phyloP scores from a whole-genome alignment of 768 basidiomycete genomes.

The Macrolepiota fuliginosa region DNA sequence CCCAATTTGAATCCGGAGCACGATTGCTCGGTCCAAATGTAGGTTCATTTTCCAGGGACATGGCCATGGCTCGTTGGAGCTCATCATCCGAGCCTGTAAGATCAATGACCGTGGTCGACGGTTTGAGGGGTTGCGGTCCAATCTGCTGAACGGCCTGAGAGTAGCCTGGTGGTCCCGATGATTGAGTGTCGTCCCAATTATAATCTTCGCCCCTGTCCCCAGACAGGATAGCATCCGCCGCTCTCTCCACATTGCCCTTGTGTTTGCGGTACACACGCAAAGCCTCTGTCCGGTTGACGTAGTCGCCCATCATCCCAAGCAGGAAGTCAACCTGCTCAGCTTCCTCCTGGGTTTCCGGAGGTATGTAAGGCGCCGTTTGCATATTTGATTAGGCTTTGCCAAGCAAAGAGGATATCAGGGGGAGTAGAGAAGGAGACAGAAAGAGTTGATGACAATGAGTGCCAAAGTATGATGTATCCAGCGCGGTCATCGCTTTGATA shows the following conservation, averaged over 20 bases:
- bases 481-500: background rate
- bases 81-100: slow-evolving; percentile 38
- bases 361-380: slow-evolving; percentile 11
- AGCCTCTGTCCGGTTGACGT: slow-evolving; percentile 42
- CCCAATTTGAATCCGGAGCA: slow-evolving; percentile 65
- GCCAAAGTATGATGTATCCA: background rate
- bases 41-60: slow-evolving; percentile 32
- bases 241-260: slow-evolving; percentile 55
- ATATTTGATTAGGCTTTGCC: background rate
- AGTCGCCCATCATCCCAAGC: slow-evolving; percentile 19
- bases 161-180: slow-evolving; percentile 18
- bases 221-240: slow-evolving; percentile 51
- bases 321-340: slow-evolving; percentile 6
- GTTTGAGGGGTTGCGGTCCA: slow-evolving; percentile 20
- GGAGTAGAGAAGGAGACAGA: background rate
- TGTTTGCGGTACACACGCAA: slow-evolving; percentile 59
- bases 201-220: slow-evolving; percentile 44
- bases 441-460: background rate
- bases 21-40: slow-evolving; percentile 60
- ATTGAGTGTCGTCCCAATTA: slow-evolving; percentile 14
- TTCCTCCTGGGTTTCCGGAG: slow-evolving; percentile 14
- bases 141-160: slow-evolving; percentile 18
- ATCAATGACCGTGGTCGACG: slow-evolving; percentile 47
- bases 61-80: slow-evolving; percentile 23
- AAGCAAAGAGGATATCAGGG: background rate